These are phyloP conservation scores for Amphichorda felina DNA, from an alignment of 2,329 filamentous ascomycete species.

Conservation along the genomic window DNA sequence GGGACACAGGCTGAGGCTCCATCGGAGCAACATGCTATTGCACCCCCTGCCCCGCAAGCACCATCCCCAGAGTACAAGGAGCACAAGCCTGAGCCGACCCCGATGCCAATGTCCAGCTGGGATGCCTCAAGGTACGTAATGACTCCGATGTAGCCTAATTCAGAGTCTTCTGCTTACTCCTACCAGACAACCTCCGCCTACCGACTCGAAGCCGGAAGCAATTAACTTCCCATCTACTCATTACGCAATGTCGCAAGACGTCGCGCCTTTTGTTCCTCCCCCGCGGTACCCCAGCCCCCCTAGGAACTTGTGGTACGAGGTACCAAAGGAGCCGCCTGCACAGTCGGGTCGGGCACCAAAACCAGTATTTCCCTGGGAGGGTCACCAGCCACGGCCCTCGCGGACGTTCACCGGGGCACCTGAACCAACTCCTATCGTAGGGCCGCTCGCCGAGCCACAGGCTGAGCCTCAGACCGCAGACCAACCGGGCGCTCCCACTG, in stretches of 20 bases:
- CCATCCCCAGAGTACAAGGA: constrained; percentile 8
- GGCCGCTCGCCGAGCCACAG: constrained; percentile 2
- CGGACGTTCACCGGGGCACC: constrained; percentile 42
- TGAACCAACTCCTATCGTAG: constrained; percentile 4
- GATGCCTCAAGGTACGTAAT: constrained; percentile 1
- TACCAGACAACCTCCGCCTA: constrained; percentile 47
- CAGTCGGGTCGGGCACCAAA: constrained; percentile 41
- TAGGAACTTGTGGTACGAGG: constrained; percentile 77
- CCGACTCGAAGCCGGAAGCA: constrained; percentile 70
- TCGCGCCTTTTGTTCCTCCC: constrained; percentile 65
- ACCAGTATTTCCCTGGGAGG: constrained; percentile 88
- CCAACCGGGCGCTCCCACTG: constrained; percentile 12
- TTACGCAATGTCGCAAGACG: constrained; percentile 76
- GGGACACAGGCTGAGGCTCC: too few relatives aligned
- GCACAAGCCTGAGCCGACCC: constrained; percentile 10
- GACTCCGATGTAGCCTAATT: too few relatives aligned
- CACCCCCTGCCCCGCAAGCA: constrained; percentile 5
- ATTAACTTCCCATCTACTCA: constrained; percentile 66
- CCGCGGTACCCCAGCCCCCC: constrained; percentile 70
- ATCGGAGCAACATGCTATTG: too few relatives aligned
- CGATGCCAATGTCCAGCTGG: constrained; percentile 26
- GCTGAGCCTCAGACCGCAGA: constrained; percentile 4
- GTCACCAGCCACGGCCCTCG: constrained; percentile 45
- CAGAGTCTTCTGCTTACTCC: neutral
- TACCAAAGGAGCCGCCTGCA: constrained; percentile 54